A percentile compares a stretch with the other conserved stretches of the same genome.
Conservation (phyloP, 2,329 filamentous ascomycete species). For the Incumbomyces delicatus region DNA sequence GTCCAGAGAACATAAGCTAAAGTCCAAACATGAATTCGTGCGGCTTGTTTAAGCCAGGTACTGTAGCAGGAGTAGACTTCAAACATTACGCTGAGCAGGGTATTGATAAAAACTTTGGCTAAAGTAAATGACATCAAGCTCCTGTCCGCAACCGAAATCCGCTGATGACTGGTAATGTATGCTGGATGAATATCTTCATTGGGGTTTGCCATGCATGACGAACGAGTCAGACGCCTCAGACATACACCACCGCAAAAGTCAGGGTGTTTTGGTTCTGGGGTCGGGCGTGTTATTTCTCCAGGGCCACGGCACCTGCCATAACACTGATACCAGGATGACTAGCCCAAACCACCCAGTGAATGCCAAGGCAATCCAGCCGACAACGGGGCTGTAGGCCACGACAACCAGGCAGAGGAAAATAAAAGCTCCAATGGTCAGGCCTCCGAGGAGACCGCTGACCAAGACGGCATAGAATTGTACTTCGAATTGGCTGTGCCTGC, state of each 20-base stretch:
- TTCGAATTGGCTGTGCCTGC: constrained; percentile 13
- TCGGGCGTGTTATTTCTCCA: constrained; percentile 14
- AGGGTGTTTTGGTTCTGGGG: constrained; percentile 2
- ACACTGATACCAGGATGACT: constrained; percentile 15
- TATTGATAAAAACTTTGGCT: too few species aligned
- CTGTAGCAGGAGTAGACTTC: too few species aligned
- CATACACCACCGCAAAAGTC: background rate
- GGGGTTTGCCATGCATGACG: too few species aligned
- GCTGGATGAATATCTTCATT: too few species aligned
- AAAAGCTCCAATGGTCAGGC: constrained; percentile 18
- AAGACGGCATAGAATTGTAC: constrained; percentile 20
- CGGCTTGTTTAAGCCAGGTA: too few species aligned
- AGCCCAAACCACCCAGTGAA: constrained; percentile 20
- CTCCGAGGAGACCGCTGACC: constrained; percentile 17
- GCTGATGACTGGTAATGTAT: too few species aligned
- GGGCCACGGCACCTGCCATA: constrained; percentile 18
- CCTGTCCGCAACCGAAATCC: too few species aligned
- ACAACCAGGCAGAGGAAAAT: constrained; percentile 20
- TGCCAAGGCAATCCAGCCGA: constrained; percentile 20
- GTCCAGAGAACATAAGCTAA: too few species aligned
- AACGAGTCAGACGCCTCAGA: too few species aligned
- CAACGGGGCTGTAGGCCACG: constrained; percentile 17
- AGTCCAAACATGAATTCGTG: too few species aligned
- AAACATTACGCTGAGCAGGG: too few species aligned
- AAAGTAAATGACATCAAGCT: too few species aligned